These are phyloP conservation scores for Aureobasidium lini DNA, from an alignment of 2,329 filamentous ascomycete genomes.

Conservation along the genomic window DNA sequence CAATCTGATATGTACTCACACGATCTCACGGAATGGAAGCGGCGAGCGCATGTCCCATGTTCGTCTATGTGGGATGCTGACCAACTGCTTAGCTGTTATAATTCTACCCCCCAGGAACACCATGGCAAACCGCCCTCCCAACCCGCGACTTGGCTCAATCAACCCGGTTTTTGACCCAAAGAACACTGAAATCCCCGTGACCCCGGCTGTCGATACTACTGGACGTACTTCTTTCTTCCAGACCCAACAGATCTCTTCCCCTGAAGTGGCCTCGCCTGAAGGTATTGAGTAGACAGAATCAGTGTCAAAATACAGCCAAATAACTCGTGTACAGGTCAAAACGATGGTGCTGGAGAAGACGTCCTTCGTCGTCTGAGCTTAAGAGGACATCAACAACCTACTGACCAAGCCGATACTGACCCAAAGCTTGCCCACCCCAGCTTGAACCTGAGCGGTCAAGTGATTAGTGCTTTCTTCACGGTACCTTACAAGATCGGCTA, in stretches of 20 bases:
- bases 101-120: not conserved
- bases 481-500: conserved; percentile 54
- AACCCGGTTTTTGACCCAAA: conserved; percentile 34
- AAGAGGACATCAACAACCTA: conserved; percentile 30
- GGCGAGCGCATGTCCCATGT: not conserved
- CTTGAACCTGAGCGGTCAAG: conserved; percentile 51
- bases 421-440: conserved; percentile 49
- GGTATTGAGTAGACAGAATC: conserved; percentile 25
- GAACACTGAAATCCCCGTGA: conserved; percentile 36
- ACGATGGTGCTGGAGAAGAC: conserved; percentile 33
- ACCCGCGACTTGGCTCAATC: conserved; percentile 17
- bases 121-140: conserved; percentile 8
- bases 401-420: conserved; percentile 42
- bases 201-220: conserved; percentile 31
- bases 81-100: not conserved
- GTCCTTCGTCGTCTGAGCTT: conserved; percentile 48
- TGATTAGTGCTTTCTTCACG: conserved; percentile 58
- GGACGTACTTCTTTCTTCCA: conserved; percentile 33
- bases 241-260: conserved; percentile 4
- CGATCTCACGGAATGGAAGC: not conserved
- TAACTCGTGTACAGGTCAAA: not conserved
- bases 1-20: not conserved
- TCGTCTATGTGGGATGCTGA: not conserved
- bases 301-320: conserved; percentile 14
- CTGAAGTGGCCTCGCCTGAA: conserved; percentile 15